Conservation (phyloP, 192 early-diverging fungal genomes). For the Pilobolus umbonatus region DNA sequence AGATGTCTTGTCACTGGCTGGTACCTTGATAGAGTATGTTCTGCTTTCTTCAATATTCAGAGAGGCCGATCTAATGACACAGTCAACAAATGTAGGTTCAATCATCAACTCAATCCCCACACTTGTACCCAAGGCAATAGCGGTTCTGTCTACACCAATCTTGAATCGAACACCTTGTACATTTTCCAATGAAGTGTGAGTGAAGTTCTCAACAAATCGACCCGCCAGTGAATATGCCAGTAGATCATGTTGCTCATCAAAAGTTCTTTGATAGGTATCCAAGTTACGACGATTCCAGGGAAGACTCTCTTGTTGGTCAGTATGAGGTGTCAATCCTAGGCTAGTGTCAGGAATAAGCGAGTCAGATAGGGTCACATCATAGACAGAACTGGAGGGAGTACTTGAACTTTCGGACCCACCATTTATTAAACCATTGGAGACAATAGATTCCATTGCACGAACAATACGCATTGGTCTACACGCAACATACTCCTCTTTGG, state of each 20-base stretch:
- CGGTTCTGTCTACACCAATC: constrained; percentile 19
- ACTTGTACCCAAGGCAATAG: constrained; percentile 24
- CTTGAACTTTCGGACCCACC: background rate
- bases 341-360: background rate
- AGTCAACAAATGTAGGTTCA: constrained; percentile 8
- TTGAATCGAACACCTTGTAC: constrained; percentile 16
- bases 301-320: background rate
- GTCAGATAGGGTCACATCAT: background rate
- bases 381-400: background rate
- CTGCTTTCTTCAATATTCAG: constrained; percentile 6
- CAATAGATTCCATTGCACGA: constrained; percentile 12
- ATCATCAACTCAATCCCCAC: constrained; percentile 13
- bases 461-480: constrained; percentile 6
- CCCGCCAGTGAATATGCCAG: constrained; percentile 17
- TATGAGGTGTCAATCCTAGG: background rate
- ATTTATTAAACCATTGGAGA: background rate
- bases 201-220: constrained; percentile 8
- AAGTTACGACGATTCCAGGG: constrained; percentile 11
- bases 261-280: background rate
- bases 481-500: constrained; percentile 3
- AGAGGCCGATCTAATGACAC: background rate
- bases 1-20: background rate
- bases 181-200: background rate
- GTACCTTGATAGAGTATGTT: constrained; percentile 13
- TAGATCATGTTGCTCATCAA: constrained; percentile 25